A percentile compares a stretch with the other conserved stretches of the same genome.
Conservation (phyloP, 2,329 filamentous ascomycete genomes). For the Graphiopsis chlorocephala region DNA sequence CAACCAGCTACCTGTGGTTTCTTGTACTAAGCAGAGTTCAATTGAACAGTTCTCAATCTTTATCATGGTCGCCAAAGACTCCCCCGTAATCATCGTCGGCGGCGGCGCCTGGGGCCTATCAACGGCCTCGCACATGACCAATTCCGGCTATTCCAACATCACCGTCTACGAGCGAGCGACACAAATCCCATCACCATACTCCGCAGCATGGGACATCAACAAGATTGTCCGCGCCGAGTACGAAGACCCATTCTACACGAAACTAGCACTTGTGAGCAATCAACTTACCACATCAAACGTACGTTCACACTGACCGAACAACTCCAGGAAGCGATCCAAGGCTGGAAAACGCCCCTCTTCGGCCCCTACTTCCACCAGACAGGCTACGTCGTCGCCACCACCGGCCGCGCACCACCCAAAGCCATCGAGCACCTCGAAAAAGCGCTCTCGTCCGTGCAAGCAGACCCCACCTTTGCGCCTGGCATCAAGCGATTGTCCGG, state of each 20-base stretch:
- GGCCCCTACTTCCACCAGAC: constrained; percentile 53
- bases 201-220: constrained; percentile 37
- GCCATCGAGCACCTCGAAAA: constrained; percentile 47
- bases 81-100: constrained; percentile 33
- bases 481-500: constrained; percentile 41
- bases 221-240: constrained; percentile 69
- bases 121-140: constrained; percentile 47
- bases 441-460: constrained; percentile 42
- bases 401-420: constrained; percentile 48
- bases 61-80: constrained; percentile 14
- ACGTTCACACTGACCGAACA: background rate
- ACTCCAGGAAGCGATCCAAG: constrained; percentile 46
- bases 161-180: constrained; percentile 48
- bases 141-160: constrained; percentile 46
- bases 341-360: constrained; percentile 55
- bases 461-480: constrained; percentile 40
- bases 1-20: background rate
- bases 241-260: constrained; percentile 69
- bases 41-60: background rate
- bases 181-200: constrained; percentile 49
- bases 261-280: constrained; percentile 56
- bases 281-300: background rate
- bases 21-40: background rate
- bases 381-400: constrained; percentile 53
- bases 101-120: constrained; percentile 53